Percentiles rank a stretch among this genome's conserved stretches.
Conservation (phyloP, 352 stramenopile species). For the Globisporangium yorkense region DNA sequence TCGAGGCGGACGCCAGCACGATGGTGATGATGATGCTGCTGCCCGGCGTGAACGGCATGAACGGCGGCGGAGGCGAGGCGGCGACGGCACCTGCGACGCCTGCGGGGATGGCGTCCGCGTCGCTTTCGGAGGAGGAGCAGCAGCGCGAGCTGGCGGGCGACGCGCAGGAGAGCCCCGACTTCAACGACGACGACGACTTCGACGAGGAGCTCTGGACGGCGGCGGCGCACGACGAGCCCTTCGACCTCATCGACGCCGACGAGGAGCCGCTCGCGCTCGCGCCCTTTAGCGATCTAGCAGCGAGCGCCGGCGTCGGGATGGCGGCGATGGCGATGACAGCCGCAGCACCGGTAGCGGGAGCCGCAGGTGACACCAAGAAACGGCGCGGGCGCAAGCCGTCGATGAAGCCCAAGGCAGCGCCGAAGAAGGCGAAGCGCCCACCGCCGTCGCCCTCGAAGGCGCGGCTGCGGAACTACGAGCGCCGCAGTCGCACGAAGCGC, state of each 20-base stretch:
- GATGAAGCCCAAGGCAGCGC: constrained; percentile 20
- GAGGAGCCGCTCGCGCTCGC: constrained; percentile 6
- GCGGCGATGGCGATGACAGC: not conserved
- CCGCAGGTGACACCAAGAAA: constrained; percentile 22
- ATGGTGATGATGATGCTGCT: constrained; percentile 16
- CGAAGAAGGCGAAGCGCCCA: constrained; percentile 28
- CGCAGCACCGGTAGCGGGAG: no score
- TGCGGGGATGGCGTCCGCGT: not conserved
- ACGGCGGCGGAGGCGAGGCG: not conserved
- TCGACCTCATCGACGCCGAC: constrained; percentile 16
- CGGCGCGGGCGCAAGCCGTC: constrained; percentile 33
- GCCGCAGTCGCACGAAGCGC: constrained; percentile 43
- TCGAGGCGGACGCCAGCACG: constrained; percentile 12
- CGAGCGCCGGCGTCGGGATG: not conserved
- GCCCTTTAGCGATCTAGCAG: not conserved
- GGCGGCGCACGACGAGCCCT: constrained; percentile 4
- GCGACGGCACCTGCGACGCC: no score
- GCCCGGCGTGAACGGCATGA: not conserved
- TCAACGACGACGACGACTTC: constrained; percentile 13
- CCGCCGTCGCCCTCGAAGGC: constrained; percentile 35
- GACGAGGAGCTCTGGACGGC: constrained; percentile 12
- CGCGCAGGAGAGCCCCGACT: constrained; percentile 9
- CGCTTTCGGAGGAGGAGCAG: constrained; percentile 13
- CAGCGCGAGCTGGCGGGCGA: constrained; percentile 8
- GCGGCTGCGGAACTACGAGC: constrained; percentile 45